These are phyloP conservation scores for Ceratocystis albifundus DNA, from an alignment of 2,329 filamentous ascomycete species.

Conservation along the genomic window DNA sequence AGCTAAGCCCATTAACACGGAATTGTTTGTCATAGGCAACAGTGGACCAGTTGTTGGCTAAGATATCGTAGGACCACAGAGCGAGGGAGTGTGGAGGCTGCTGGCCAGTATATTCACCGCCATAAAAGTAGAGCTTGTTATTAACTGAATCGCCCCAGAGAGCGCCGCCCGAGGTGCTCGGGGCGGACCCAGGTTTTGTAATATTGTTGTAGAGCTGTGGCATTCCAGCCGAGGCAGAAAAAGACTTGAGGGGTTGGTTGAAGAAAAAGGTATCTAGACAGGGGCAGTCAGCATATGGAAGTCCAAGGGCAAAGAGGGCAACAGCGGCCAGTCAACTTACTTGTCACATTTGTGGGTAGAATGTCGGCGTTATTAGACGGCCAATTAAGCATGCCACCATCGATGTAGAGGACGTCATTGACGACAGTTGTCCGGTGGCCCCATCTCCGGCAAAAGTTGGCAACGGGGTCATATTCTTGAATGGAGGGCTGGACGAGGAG, in stretches of 20 bases:
- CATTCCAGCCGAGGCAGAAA: slow-evolving; percentile 33
- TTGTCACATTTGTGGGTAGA: slow-evolving; percentile 43
- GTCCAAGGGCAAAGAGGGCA: neutral
- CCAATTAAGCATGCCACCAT: slow-evolving; percentile 49
- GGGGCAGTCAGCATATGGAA: neutral
- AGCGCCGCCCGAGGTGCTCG: slow-evolving; percentile 35
- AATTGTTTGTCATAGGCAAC: slow-evolving; percentile 31
- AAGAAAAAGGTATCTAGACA: slow-evolving; percentile 32
- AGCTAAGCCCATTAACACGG: slow-evolving; percentile 39
- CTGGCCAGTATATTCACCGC: slow-evolving; percentile 44
- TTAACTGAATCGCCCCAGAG: slow-evolving; percentile 52
- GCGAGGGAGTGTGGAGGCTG: slow-evolving; percentile 35
- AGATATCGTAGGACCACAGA: slow-evolving; percentile 47
- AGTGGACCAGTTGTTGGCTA: slow-evolving; percentile 45
- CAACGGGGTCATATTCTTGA: slow-evolving; percentile 40
- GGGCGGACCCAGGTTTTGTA: slow-evolving; percentile 47
- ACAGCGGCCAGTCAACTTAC: slow-evolving; percentile 34
- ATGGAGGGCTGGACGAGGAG: neutral
- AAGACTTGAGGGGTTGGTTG: slow-evolving; percentile 45
- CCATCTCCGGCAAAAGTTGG: slow-evolving; percentile 43
- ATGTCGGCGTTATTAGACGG: slow-evolving; percentile 34
- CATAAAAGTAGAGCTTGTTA: slow-evolving; percentile 51
- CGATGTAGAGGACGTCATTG: slow-evolving; percentile 49
- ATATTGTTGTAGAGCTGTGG: slow-evolving; percentile 46
- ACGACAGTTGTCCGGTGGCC: slow-evolving; percentile 51